phyloP scores from a whole-genome alignment of 2,329 filamentous ascomycete species.

The Pseudomassariella vexata region DNA sequence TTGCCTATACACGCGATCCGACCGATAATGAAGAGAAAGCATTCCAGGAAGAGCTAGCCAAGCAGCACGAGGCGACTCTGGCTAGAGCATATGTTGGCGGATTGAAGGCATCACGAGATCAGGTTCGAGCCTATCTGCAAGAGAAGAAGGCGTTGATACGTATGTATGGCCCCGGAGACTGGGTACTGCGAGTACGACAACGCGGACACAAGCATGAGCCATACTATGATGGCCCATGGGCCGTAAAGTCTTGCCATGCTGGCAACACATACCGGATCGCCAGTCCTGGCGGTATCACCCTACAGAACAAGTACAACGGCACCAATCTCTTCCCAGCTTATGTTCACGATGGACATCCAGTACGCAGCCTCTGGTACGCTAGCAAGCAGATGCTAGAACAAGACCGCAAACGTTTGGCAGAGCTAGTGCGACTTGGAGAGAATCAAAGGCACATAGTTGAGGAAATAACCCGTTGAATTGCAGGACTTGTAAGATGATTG shows the following conservation, averaged over 20 bases:
- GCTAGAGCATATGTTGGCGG: background rate
- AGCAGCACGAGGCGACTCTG: background rate
- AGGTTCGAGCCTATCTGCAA: background rate
- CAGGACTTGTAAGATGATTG: too few species aligned
- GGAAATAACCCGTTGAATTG: too few species aligned
- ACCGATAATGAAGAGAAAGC: too few species aligned
- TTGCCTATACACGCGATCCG: too few species aligned
- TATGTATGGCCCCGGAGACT: background rate
- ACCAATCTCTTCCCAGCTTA: constrained; percentile 4
- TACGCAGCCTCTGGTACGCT: constrained; percentile 3
- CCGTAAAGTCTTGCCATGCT: background rate
- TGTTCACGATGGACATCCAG: constrained; percentile 2
- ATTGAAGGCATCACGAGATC: background rate
- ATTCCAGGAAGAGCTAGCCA: background rate
- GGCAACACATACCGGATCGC: background rate
- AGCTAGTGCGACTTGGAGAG: too few species aligned
- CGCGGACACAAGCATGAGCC: background rate
- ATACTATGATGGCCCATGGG: background rate
- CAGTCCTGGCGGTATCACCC: background rate
- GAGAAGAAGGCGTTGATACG: background rate
- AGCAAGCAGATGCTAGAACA: constrained; percentile 2
- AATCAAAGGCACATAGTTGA: too few species aligned
- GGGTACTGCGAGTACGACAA: background rate
- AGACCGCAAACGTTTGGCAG: background rate
- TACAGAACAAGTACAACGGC: constrained; percentile 2